A percentile compares a stretch with the other conserved stretches of the same genome.
phyloP scores from a whole-genome alignment of 2,329 filamentous ascomycete genomes.

The Hypocrella siamensis region DNA sequence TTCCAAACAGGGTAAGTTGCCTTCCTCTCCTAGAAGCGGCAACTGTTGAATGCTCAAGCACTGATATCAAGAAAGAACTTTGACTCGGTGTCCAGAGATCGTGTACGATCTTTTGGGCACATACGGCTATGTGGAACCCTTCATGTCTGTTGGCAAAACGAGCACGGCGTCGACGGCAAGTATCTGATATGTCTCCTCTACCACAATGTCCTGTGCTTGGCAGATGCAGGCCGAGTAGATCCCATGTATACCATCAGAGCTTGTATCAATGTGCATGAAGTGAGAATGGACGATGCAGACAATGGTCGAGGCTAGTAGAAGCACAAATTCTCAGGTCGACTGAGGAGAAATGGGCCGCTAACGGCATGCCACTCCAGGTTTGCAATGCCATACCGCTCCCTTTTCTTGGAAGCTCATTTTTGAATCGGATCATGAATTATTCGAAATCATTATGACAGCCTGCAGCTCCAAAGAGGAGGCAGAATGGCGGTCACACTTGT shows the following conservation, averaged over 20 bases:
- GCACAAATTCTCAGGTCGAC: not conserved
- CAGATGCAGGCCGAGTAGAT: conserved; percentile 47
- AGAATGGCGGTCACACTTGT: conserved; percentile 61
- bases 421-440: conserved; percentile 58
- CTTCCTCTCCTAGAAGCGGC: not conserved
- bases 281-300: conserved; percentile 55
- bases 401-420: conserved; percentile 91
- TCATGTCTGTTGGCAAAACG: conserved; percentile 67
- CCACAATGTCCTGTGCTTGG: conserved; percentile 62
- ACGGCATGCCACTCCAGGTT: conserved; percentile 30
- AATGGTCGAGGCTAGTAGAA: conserved; percentile 50
- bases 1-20: conserved; percentile 50
- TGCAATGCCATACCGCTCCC: conserved; percentile 75
- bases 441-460: conserved; percentile 75
- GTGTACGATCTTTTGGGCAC: conserved; percentile 69
- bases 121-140: conserved; percentile 70
- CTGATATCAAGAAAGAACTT: conserved; percentile 20
- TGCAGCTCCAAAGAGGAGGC: conserved; percentile 67
- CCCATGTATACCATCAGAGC: conserved; percentile 59
- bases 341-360: too few species aligned
- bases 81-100: conserved; percentile 38
- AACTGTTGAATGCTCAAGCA: too few species aligned
- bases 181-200: conserved; percentile 85
- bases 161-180: conserved; percentile 50
- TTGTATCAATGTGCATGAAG: conserved; percentile 51